phyloP scores from a whole-genome alignment of 805 yeast species.

The Starmerella tilneyi region DNA sequence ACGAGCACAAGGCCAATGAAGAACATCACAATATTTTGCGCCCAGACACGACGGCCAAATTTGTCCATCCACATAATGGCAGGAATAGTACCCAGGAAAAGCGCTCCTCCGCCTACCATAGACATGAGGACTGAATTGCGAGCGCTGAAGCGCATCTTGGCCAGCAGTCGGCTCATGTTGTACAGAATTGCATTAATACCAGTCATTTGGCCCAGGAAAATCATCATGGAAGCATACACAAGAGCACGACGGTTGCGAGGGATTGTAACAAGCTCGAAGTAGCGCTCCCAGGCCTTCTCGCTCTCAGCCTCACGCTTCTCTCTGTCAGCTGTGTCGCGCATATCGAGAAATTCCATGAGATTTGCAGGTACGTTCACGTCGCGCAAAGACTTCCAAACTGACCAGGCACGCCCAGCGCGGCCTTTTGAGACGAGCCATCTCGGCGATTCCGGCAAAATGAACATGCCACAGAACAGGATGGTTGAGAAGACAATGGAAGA shows the following conservation, averaged over 20 bases:
- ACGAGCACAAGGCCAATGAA: slow-evolving; percentile 50
- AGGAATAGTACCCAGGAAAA: slow-evolving; percentile 55
- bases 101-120: slow-evolving; percentile 56
- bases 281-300: slow-evolving; percentile 34
- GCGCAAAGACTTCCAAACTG: slow-evolving; percentile 44
- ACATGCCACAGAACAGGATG: slow-evolving; percentile 40
- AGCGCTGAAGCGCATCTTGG: slow-evolving; percentile 43
- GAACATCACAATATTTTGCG: slow-evolving; percentile 47
- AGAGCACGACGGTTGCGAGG: slow-evolving; percentile 56
- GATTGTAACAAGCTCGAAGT: slow-evolving; percentile 43
- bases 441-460: slow-evolving; percentile 53
- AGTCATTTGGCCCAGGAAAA: slow-evolving; percentile 41
- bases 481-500: slow-evolving; percentile 52
- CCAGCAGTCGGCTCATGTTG: slow-evolving; percentile 51
- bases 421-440: slow-evolving; percentile 48
- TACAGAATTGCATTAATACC: slow-evolving; percentile 61
- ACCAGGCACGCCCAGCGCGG: slow-evolving; percentile 41
- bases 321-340: slow-evolving; percentile 43
- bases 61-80: slow-evolving; percentile 41
- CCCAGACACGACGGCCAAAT: slow-evolving; percentile 47
- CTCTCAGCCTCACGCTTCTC: slow-evolving; percentile 33
- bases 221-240: slow-evolving; percentile 46
- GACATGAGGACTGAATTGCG: slow-evolving; percentile 54
- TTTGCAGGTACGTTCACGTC: slow-evolving; percentile 37
- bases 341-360: slow-evolving; percentile 47